Base-by-base conservation (phyloP, 768 basidiomycete species). In the Baorangia bicolor region DNA sequence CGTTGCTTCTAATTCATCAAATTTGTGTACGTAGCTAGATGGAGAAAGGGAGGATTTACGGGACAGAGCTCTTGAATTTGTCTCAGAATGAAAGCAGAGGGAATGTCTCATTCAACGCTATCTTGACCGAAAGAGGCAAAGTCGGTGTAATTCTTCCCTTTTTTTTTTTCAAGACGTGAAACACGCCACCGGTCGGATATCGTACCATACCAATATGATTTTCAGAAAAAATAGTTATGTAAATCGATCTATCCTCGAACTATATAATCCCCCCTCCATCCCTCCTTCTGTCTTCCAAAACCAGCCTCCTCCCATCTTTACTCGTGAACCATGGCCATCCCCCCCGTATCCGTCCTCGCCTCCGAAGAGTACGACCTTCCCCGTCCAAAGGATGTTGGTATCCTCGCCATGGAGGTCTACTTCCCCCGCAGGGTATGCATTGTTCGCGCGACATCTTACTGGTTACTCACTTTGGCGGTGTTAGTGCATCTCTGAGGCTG, bases 401-500 rank as follows among this genome's bases (percentile, higher is more conserved):
- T 98, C 73, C 89, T 95, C 61, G 94, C 81, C 47, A 85, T 95
- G 74, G 94, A 98, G 69, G 83, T 92, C 73, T 98, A 97, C 81
- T 95, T 96, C 77, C 95, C 94, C 51, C 88, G 84, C 74, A 83
- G 92, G 62, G 92, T 94, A 67, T 62, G 88, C 77, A 42, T 44
- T 51, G 39, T 27, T 49, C 56, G 49, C 53, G 62, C 48, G 56
- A 61, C 61, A 37, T 27, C n/a, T 52, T 3, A 0, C 5, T 23
- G 27, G 20, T 39, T 31, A 23, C 66, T 64, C 44, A 65, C 51
- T 23, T 34, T 21, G 14, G 50, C 47, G 28, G 12, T 39, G 9
- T 10, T 48, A 97, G 88, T 97, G 95, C 76, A 90, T 99, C 77
- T 94, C 94, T 10, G 94, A 98, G 76, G 85, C 88, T 50, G 95